phyloP scores from a whole-genome alignment of 306 rosid species.

The Alnus rubra region DNA sequence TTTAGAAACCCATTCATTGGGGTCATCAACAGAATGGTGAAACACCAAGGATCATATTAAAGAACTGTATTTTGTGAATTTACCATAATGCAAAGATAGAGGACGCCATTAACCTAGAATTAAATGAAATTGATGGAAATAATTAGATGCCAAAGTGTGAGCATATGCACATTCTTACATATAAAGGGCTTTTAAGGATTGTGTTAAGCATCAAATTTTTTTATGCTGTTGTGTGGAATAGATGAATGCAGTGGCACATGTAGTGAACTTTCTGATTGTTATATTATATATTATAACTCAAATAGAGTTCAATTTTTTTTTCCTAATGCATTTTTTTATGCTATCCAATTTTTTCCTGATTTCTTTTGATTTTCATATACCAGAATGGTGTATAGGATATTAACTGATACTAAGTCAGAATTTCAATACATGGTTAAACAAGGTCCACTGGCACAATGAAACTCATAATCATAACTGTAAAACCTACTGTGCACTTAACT shows the following conservation, averaged over 20 bases:
- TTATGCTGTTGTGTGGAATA: background rate
- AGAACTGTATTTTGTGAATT: background rate
- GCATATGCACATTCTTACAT: background rate
- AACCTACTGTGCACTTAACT: background rate
- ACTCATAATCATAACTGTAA: background rate
- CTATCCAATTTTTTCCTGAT: background rate
- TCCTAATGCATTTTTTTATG: background rate
- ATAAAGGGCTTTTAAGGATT: background rate
- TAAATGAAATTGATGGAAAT: background rate
- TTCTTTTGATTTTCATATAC: background rate
- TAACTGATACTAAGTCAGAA: background rate
- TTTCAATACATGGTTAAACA: background rate
- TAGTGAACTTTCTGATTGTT: background rate
- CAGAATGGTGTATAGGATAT: background rate
- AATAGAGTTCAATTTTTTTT: background rate
- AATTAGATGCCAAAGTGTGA: background rate
- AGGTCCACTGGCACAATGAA: background rate
- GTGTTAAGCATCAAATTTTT: background rate
- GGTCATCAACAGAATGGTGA: background rate
- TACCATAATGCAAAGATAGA: background rate
- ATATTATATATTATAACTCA: background rate
- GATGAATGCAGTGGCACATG: background rate
- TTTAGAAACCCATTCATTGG: background rate
- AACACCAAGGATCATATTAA: background rate
- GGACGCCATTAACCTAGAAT: background rate